phyloP scores from a whole-genome alignment of 2,329 filamentous ascomycete genomes.

The Colletotrichum abscissum region DNA sequence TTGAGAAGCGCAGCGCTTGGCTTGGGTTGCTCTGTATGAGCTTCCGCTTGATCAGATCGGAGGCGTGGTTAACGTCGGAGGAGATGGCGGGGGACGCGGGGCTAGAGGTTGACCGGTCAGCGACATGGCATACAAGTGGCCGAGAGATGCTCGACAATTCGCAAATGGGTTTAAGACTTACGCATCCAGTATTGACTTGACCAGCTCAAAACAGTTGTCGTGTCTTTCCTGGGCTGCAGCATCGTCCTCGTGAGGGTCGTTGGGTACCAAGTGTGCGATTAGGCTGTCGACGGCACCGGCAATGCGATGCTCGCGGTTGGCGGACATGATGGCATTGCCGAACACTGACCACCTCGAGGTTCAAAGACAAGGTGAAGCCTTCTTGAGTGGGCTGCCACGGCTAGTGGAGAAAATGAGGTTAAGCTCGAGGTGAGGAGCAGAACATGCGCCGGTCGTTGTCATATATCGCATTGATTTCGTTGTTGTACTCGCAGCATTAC shows the following conservation, averaged over 20 bases:
- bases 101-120: conserved; percentile 43
- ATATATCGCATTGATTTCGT: not conserved
- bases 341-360: not conserved
- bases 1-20: conserved; percentile 86
- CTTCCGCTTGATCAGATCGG: conserved; percentile 90
- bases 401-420: not conserved
- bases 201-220: conserved; percentile 67
- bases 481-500: conserved; percentile 17
- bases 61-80: conserved; percentile 88
- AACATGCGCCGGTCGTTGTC: not conserved
- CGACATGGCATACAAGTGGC: not conserved
- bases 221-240: conserved; percentile 76
- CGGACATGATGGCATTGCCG: conserved; percentile 37
- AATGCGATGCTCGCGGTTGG: conserved; percentile 69
- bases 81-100: conserved; percentile 65
- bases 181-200: conserved; percentile 64
- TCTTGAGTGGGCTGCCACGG: not conserved
- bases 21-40: conserved; percentile 82
- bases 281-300: conserved; percentile 83
- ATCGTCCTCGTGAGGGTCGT: conserved; percentile 73
- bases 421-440: not conserved
- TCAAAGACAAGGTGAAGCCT: not conserved
- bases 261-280: conserved; percentile 78
- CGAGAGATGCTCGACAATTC: not conserved
- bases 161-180: conserved; percentile 43